Base-by-base conservation (phyloP, 2,329 filamentous ascomycete genomes). In the Lasiodiplodia sp. region DNA sequence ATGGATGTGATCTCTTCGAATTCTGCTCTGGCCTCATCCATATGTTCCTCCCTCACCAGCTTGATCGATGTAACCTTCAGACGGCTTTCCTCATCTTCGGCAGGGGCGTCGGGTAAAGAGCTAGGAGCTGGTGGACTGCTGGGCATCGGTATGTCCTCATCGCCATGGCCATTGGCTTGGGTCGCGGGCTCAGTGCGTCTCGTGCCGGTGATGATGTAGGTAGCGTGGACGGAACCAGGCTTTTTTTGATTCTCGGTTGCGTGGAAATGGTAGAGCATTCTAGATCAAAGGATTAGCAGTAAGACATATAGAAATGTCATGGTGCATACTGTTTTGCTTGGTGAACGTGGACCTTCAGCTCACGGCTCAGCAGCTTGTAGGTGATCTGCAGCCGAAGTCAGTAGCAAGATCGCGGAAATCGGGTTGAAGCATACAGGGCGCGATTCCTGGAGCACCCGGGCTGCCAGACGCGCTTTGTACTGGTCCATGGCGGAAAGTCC, bases 251-350 rank as follows among this genome's bases (percentile, higher is more conserved):
- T 97, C 77, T 97, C 92, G 68, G 85, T 87, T 71, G 86, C 85
- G 78, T 97, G 88, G 73, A 97, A 98, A 38, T 97, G 92, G 80
- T 88, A 96, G 18, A 94, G 88, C 87, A 96, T 96, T 79, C 91
- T 97, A 47, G 1, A 40, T 2, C 23, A 71, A 69, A 6, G 1
- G 5, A 57, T 79, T 21, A 78, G 76, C 52, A 51, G 34, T n/a
- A 11, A 12, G 4, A 57, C n/a, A 52, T 37, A 52, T 8, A 37
- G 38, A 52, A 23, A 65, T 40, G 60, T 31, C 37, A 68, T 69
- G 79, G 87, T 72, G 83, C 60, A 7, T 34, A 96, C 94, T 94
- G 90, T 81, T 99, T 99, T 14, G 96, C 96, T 53, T 87, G 84
- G 77, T 96, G 96, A 78, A 92, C 91, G 78, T 97, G 92, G 55